Conservation (phyloP, 768 basidiomycete genomes). For the Leccinum boreale region DNA sequence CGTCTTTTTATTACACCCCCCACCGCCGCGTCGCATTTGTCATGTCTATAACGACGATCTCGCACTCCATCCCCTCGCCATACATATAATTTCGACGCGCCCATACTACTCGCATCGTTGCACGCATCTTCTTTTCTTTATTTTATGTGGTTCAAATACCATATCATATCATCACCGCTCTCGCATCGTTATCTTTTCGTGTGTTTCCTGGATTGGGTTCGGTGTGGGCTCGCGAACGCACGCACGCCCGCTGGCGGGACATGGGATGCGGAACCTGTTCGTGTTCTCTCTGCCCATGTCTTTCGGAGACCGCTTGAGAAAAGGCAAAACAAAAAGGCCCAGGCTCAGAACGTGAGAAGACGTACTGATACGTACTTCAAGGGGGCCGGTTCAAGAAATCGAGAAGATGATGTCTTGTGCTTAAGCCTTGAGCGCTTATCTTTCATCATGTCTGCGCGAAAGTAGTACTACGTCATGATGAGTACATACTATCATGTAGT, state of each 20-base stretch:
- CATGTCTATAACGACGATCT: not conserved
- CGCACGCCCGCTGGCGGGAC: not conserved
- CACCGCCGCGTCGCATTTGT: not conserved
- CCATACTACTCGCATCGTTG: not conserved
- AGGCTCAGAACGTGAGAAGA: no score
- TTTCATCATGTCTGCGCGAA: no score
- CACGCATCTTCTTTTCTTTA: not conserved
- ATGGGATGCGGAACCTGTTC: no score
- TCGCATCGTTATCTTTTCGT: not conserved
- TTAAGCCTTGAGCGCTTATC: no score
- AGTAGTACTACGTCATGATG: no score
- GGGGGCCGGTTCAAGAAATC: no score
- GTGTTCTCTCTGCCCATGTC: no score
- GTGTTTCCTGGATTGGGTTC: not conserved
- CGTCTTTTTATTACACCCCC: not conserved
- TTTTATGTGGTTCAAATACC: not conserved
- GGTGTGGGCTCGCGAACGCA: not conserved
- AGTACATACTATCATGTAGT: no score
- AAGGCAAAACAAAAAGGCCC: no score
- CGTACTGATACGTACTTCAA: no score
- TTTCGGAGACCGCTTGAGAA: no score
- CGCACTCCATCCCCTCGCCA: not conserved
- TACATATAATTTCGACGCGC: not conserved
- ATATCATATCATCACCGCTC: not conserved
- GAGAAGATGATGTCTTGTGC: no score